These are phyloP conservation scores for Venturiaceae sp. DNA, from an alignment of 2,329 filamentous ascomycete species.

Conservation along the genomic window DNA sequence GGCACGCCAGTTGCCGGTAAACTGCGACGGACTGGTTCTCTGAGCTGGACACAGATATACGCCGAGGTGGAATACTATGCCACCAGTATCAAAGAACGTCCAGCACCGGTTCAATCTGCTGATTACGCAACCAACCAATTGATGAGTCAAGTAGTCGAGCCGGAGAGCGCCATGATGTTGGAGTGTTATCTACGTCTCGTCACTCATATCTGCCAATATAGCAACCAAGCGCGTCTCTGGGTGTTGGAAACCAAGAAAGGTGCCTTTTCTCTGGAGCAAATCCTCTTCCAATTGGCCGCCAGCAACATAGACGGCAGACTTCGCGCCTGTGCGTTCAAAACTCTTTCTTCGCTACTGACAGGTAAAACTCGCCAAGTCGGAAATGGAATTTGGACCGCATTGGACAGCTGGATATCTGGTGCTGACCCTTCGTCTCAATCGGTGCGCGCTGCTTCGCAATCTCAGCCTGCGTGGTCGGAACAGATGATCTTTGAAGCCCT, in stretches of 20 bases:
- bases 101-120: constrained; percentile 26
- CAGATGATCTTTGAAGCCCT: constrained; percentile 57
- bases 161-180: constrained; percentile 92
- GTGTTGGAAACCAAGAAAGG: constrained; percentile 44
- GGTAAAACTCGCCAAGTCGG: constrained; percentile 61
- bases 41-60: constrained; percentile 91
- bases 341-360: constrained; percentile 64
- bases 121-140: constrained; percentile 8
- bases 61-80: constrained; percentile 81
- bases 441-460: background rate
- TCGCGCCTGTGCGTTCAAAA: constrained; percentile 73
- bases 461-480: constrained; percentile 8
- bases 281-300: constrained; percentile 70
- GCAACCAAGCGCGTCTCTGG: constrained; percentile 60
- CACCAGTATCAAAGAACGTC: constrained; percentile 64
- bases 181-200: constrained; percentile 88
- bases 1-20: constrained; percentile 58
- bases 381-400: constrained; percentile 65
- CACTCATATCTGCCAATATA: constrained; percentile 69
- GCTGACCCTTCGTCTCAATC: background rate
- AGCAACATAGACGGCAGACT: constrained; percentile 67
- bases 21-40: constrained; percentile 69
- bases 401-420: constrained; percentile 73
- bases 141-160: constrained; percentile 60
- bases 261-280: constrained; percentile 60